phyloP scores from a whole-genome alignment of 225 moss, liverwort and hornwort species.

The Lunularia cruciata region DNA sequence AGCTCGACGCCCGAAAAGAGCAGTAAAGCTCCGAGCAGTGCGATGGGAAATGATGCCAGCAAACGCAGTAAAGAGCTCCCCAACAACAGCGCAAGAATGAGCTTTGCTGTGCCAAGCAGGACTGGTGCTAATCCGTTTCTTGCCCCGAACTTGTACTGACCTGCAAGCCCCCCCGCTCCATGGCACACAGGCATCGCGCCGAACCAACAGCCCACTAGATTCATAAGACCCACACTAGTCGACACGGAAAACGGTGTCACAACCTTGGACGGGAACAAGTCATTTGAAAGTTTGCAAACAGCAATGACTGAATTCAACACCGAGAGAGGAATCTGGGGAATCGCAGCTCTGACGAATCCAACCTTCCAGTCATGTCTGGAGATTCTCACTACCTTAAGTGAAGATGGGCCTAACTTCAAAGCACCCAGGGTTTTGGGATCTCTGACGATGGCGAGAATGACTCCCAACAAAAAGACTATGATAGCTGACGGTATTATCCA shows the following conservation, averaged over 20 bases:
- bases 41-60: slow-evolving; percentile 61
- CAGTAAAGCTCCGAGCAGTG: slow-evolving; percentile 69
- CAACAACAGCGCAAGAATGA: slow-evolving; percentile 53
- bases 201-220: slow-evolving; percentile 84
- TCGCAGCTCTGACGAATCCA: slow-evolving; percentile 71
- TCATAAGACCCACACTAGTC: slow-evolving; percentile 82
- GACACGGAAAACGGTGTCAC: slow-evolving; percentile 38
- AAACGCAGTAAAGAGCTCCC: slow-evolving; percentile 63
- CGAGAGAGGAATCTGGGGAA: slow-evolving; percentile 81
- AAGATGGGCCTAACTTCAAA: slow-evolving; percentile 54
- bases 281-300: slow-evolving; percentile 73
- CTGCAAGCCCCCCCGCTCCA: slow-evolving; percentile 80
- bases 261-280: slow-evolving; percentile 70
- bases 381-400: slow-evolving; percentile 39
- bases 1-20: slow-evolving; percentile 78
- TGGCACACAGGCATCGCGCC: slow-evolving; percentile 93
- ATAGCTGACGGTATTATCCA: slow-evolving; percentile 53
- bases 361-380: slow-evolving; percentile 64
- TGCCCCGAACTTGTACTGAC: slow-evolving; percentile 84
- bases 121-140: slow-evolving; percentile 61
- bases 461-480: slow-evolving; percentile 65
- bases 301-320: slow-evolving; percentile 87
- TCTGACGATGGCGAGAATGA: slow-evolving; percentile 54
- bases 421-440: slow-evolving; percentile 46
- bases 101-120: slow-evolving; percentile 67